Evolutionary conservation across 805 yeast genomes (phyloP).

Genomic region (Ogataea corticis): DNA sequence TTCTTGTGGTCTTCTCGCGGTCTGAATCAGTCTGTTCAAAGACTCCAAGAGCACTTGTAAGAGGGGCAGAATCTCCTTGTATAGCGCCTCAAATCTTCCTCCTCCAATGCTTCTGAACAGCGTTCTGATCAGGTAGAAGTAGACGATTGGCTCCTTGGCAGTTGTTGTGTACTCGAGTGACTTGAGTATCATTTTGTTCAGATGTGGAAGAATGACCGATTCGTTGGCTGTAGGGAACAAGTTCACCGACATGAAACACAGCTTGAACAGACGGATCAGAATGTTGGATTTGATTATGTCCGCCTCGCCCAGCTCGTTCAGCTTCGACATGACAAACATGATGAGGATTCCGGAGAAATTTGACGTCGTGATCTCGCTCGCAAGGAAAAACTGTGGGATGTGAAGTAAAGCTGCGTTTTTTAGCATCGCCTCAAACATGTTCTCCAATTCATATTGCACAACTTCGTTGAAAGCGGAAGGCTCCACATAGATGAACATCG

Average conservation of each 20-base stretch:
- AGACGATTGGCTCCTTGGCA: slow-evolving; percentile 88
- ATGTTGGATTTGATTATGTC: slow-evolving; percentile 78
- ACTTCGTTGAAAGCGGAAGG: slow-evolving; percentile 95
- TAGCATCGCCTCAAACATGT: slow-evolving; percentile 74
- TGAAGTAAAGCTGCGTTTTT: slow-evolving; percentile 84
- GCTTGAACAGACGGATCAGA: slow-evolving; percentile 80
- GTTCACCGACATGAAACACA: slow-evolving; percentile 95
- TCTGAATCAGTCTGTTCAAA: slow-evolving; percentile 75
- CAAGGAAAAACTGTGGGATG: slow-evolving; percentile 89
- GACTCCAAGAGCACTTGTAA: slow-evolving; percentile 85
- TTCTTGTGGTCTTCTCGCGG: slow-evolving; percentile 86
- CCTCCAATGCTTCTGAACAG: slow-evolving; percentile 95
- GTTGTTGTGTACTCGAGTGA: slow-evolving; percentile 78
- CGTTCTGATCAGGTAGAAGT: slow-evolving; percentile 84
- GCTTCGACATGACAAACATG: slow-evolving; percentile 68
- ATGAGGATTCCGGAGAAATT: slow-evolving; percentile 85
- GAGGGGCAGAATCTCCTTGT: slow-evolving; percentile 90
- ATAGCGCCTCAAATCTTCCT: slow-evolving; percentile 89
- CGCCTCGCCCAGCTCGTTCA: slow-evolving; percentile 78
- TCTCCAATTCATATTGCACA: slow-evolving; percentile 75
- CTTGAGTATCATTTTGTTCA: slow-evolving; percentile 77
- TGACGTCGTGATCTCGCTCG: slow-evolving; percentile 92
- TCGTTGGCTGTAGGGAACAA: slow-evolving; percentile 88
- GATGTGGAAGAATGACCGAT: slow-evolving; percentile 81
- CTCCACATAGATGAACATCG: slow-evolving; percentile 90